Conservation (phyloP, 2,329 filamentous ascomycete species). For the Diplodia corticola region DNA sequence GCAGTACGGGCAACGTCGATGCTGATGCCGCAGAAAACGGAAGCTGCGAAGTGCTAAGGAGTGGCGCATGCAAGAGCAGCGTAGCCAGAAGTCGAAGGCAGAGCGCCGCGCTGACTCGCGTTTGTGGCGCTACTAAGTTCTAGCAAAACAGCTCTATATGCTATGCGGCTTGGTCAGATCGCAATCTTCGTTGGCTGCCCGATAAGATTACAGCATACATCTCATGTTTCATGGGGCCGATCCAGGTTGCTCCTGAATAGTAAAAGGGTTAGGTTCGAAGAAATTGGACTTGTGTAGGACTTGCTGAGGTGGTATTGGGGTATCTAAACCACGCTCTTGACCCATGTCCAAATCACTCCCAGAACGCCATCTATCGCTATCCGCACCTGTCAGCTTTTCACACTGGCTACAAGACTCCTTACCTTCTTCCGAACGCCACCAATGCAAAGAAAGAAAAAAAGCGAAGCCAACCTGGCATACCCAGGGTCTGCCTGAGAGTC, state of each 20-base stretch:
- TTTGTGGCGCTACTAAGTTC: neutral
- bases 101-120: neutral
- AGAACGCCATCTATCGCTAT: slow-evolving; percentile 1
- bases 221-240: neutral
- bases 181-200: no score
- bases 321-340: slow-evolving; percentile 17
- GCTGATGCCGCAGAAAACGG: neutral
- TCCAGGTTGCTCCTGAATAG: neutral
- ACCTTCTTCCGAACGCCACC: neutral
- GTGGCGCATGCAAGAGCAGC: neutral
- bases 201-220: neutral
- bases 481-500: no score
- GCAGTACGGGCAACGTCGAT: neutral
- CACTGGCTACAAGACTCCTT: neutral
- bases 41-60: neutral
- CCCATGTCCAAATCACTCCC: neutral
- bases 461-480: neutral
- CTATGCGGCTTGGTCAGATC: no score
- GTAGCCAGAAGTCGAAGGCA: neutral
- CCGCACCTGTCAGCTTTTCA: neutral
- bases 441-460: neutral
- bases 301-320: slow-evolving; percentile 3
- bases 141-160: neutral
- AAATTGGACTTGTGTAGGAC: neutral
- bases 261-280: neutral